Base-by-base conservation (phyloP, 75 land plant species). In the Adiantum capillusveneris region DNA sequence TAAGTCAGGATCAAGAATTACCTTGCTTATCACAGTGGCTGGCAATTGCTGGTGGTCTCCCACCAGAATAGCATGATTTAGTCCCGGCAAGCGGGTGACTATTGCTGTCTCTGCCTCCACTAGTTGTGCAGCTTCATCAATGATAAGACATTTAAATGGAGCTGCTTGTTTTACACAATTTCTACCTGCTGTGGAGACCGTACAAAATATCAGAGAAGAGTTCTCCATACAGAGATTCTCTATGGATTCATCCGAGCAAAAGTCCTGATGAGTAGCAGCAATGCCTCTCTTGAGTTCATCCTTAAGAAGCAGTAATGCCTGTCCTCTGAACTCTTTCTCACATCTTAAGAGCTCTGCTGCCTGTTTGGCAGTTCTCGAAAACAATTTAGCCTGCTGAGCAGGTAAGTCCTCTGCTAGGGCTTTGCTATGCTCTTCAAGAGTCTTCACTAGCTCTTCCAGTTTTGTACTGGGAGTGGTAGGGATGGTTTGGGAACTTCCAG, bases 111-210 rank as follows among this genome's bases (percentile, higher is more conserved):
- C 88, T 41, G 85, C 81, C 56, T 90, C 96, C 42, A 79, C 91
- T n/a, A 90, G 53, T 31, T 90, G 96, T 17, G 88, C 80, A 53
- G 96, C 92, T 59, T 90, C 96, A 65, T 90, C 92, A 52, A 87
- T 75, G 25, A 90, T 75, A 51, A 79, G 57, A 31, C 76, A 50
- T 0, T 79, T 63, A 29, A 90, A 56, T 25, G 75, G 70, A 19
- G 25, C 18, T 44, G 66, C 71, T 46, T 70, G 37, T 11, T 59
- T 60, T 60, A 65, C 44, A 6, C 18, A 36, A 18, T 65, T 61
- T 21, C 78, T 62, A n/a, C 54, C 68, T 60, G 57, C 74, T 18
- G 72, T 66, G 7, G 84, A 84, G 6, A 73, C 79, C 17, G 92
- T 87, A 70, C 82, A 81, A 46, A 84, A 79, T 25, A 81, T 66